These are phyloP conservation scores for Aspergillus sojae DNA, from an alignment of 2,329 filamentous ascomycete species.

Conservation along the genomic window DNA sequence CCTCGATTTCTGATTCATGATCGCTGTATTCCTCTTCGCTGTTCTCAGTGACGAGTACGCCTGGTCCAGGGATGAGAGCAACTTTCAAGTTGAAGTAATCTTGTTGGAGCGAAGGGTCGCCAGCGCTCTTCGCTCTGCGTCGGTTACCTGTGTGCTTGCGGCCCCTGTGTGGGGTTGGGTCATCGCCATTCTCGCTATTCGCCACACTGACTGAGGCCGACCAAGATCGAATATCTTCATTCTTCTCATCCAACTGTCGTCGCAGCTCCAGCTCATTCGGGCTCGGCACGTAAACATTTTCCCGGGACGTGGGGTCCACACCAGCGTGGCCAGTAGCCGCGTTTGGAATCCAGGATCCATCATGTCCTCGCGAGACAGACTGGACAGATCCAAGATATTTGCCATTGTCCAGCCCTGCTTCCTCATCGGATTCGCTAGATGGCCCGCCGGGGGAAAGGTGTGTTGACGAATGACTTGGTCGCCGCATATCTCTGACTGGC, in stretches of 20 bases:
- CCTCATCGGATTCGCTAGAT: conserved; percentile 31
- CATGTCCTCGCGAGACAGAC: conserved; percentile 39
- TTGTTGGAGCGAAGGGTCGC: conserved; percentile 35
- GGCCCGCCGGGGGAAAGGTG: conserved; percentile 40
- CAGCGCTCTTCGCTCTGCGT: conserved; percentile 51
- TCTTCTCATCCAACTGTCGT: conserved; percentile 53
- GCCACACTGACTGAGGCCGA: conserved; percentile 53
- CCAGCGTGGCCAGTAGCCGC: conserved; percentile 46
- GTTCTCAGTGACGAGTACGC: conserved; percentile 49
- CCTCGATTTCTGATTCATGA: conserved; percentile 26
- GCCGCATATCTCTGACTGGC: conserved; percentile 36
- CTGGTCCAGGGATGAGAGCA: conserved; percentile 54
- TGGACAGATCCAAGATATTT: conserved; percentile 19
- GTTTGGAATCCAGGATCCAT: conserved; percentile 51
- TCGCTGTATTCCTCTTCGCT: conserved; percentile 41
- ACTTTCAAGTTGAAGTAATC: conserved; percentile 38
- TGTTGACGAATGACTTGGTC: conserved; percentile 35
- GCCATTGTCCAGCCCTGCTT: conserved; percentile 26
- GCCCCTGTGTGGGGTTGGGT: conserved; percentile 23
- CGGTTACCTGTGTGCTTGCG: conserved; percentile 31
- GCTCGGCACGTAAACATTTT: conserved; percentile 48
- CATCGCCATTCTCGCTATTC: conserved; percentile 43
- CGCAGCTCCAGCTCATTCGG: conserved; percentile 54
- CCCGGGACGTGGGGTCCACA: conserved; percentile 51
- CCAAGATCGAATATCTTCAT: conserved; percentile 58